phyloP scores from a whole-genome alignment of 2,329 filamentous ascomycete genomes.

The Exophiala phaeomuriformis region DNA sequence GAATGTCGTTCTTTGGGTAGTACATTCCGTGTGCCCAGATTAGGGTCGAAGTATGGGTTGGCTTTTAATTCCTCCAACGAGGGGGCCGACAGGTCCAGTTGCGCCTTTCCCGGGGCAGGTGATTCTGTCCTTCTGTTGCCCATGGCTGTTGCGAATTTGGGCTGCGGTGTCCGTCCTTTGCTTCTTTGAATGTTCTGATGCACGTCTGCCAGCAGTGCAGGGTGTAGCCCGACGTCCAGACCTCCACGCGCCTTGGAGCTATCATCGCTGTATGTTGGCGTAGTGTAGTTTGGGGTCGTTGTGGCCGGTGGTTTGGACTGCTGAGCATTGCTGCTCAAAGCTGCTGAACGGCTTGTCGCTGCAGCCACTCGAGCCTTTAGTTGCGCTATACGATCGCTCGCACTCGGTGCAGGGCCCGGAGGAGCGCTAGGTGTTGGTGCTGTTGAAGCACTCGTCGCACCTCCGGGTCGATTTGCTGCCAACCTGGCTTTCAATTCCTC shows the following conservation, averaged over 20 bases:
- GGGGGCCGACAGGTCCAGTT: constrained; percentile 52
- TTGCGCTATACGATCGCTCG: constrained; percentile 63
- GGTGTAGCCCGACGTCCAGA: constrained; percentile 68
- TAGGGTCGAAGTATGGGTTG: constrained; percentile 80
- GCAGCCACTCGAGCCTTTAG: constrained; percentile 74
- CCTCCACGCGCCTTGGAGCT: constrained; percentile 54
- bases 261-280: constrained; percentile 44
- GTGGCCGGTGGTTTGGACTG: constrained; percentile 4
- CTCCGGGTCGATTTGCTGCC: constrained; percentile 31
- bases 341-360: constrained; percentile 51
- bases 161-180: constrained; percentile 34
- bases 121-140: constrained; percentile 48
- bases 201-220: constrained; percentile 55
- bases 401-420: constrained; percentile 43
- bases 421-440: constrained; percentile 27
- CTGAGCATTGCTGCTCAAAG: constrained; percentile 41
- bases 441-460: constrained; percentile 20
- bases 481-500: constrained; percentile 43
- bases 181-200: constrained; percentile 39
- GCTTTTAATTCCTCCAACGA: constrained; percentile 52
- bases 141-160: constrained; percentile 50
- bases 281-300: constrained; percentile 35
- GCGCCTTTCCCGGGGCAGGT: constrained; percentile 37
- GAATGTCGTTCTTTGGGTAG: constrained; percentile 59
- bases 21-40: constrained; percentile 52